phyloP scores from a whole-genome alignment of 192 early-diverging fungal genomes.

The Podila epigama region DNA sequence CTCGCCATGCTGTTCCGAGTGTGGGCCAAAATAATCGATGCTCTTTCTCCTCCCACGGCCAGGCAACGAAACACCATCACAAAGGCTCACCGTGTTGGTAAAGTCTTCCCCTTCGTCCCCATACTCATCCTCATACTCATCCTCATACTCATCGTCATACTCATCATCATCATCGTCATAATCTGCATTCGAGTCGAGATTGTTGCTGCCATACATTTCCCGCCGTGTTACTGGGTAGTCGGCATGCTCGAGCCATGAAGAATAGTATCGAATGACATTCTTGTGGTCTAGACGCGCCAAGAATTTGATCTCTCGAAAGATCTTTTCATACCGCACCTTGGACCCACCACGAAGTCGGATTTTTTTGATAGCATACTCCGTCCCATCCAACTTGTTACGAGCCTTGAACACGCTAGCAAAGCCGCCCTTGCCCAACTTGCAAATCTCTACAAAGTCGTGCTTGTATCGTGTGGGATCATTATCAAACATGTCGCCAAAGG shows the following conservation, averaged over 20 bases:
- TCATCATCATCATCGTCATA: conserved; percentile 46
- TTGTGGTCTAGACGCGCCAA: conserved; percentile 85
- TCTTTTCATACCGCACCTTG: conserved; percentile 69
- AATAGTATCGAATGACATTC: conserved; percentile 94
- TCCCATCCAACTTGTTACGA: conserved; percentile 88
- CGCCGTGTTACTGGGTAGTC: conserved; percentile 37
- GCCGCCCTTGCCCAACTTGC: conserved; percentile 86
- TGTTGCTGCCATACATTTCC: conserved; percentile 8
- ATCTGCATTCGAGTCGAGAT: conserved; percentile 43
- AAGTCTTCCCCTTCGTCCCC: conserved; percentile 29
- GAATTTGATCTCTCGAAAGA: conserved; percentile 91
- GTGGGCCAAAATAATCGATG: conserved; percentile 33
- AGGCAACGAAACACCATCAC: neutral
- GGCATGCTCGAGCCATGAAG: conserved; percentile 87
- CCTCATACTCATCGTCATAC: conserved; percentile 49
- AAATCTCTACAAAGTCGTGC: conserved; percentile 85
- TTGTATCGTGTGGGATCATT: conserved; percentile 73
- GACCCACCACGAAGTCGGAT: conserved; percentile 66
- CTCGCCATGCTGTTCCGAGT: conserved; percentile 16
- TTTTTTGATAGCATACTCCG: conserved; percentile 93
- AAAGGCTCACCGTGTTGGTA: conserved; percentile 17
- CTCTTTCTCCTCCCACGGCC: conserved; percentile 9
- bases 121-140: conserved; percentile 39
- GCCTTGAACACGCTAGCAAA: conserved; percentile 89
- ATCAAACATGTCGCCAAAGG: conserved; percentile 63